phyloP scores from a whole-genome alignment of 2,329 filamentous ascomycete species.

The Colletotrichum musae region DNA sequence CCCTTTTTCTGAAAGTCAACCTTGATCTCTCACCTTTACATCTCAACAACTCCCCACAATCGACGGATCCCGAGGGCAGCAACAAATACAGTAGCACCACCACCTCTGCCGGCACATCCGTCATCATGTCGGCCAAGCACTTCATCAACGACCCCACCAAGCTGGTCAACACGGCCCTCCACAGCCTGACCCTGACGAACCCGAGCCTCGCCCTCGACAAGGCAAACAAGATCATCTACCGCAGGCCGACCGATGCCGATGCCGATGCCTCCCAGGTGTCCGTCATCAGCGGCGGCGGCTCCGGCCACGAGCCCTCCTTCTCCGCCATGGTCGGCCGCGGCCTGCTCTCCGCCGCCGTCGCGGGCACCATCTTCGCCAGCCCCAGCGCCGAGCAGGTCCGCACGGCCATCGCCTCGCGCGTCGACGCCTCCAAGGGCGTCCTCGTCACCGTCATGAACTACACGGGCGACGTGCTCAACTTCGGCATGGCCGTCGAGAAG shows the following conservation, averaged over 20 bases:
- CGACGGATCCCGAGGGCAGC: not conserved
- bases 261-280: slow-evolving; percentile 72
- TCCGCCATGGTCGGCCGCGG: slow-evolving; percentile 83
- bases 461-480: slow-evolving; percentile 91
- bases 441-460: slow-evolving; percentile 97
- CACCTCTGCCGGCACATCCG: not conserved
- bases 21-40: not conserved
- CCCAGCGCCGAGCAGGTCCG: slow-evolving; percentile 86
- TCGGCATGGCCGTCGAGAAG: slow-evolving; percentile 94
- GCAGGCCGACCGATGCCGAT: slow-evolving; percentile 64
- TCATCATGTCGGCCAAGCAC: slow-evolving; percentile 77
- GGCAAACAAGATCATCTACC: slow-evolving; percentile 88
- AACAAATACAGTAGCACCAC: not conserved
- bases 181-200: slow-evolving; percentile 85
- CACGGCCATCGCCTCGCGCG: slow-evolving; percentile 66
- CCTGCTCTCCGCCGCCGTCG: slow-evolving; percentile 80
- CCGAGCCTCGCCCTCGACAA: slow-evolving; percentile 84
- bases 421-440: slow-evolving; percentile 81
- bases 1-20: not conserved
- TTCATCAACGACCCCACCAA: slow-evolving; percentile 89
- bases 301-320: slow-evolving; percentile 87
- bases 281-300: slow-evolving; percentile 88
- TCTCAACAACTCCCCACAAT: not conserved
- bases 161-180: slow-evolving; percentile 83
- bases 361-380: slow-evolving; percentile 86